Evolutionary conservation across 2,329 filamentous ascomycete species (phyloP).

Genomic region (Alternaria rosae): DNA sequence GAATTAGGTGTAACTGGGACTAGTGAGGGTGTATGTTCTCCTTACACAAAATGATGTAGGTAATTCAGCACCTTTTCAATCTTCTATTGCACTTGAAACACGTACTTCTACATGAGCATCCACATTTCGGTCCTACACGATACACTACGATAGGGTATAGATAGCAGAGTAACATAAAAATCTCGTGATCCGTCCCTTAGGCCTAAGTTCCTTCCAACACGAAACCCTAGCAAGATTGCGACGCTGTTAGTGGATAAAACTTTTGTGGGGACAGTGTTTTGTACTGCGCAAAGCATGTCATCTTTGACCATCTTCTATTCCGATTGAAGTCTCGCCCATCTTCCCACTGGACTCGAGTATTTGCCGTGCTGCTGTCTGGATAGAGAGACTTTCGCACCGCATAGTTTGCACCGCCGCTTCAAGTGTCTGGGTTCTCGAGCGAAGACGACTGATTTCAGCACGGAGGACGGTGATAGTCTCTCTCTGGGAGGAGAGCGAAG

Average conservation of each 20-base stretch:
- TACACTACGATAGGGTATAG: neutral
- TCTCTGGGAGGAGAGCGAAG: slow-evolving; percentile 16
- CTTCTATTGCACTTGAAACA: neutral
- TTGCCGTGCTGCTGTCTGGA: slow-evolving; percentile 36
- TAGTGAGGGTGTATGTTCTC: neutral
- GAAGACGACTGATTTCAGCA: slow-evolving; percentile 39
- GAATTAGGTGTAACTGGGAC: neutral
- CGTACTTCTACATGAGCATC: neutral
- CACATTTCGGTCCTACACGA: neutral
- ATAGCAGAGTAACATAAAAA: neutral
- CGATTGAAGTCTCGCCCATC: slow-evolving; percentile 29
- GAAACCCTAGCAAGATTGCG: neutral
- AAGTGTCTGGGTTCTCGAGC: slow-evolving; percentile 37
- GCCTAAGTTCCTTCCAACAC: neutral
- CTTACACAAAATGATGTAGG: neutral
- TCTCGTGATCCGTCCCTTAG: neutral
- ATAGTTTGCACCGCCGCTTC: slow-evolving; percentile 38
- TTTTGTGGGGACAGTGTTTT: neutral
- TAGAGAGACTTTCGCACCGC: slow-evolving; percentile 37
- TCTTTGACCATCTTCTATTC: neutral
- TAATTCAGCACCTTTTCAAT: neutral
- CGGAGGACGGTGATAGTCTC: slow-evolving; percentile 43
- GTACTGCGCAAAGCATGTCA: neutral
- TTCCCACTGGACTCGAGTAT: slow-evolving; percentile 37
- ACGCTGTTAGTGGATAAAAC: neutral